Evolutionary conservation across 2,329 filamentous ascomycete genomes (phyloP).

Genomic region (Botrytis galanthina): DNA sequence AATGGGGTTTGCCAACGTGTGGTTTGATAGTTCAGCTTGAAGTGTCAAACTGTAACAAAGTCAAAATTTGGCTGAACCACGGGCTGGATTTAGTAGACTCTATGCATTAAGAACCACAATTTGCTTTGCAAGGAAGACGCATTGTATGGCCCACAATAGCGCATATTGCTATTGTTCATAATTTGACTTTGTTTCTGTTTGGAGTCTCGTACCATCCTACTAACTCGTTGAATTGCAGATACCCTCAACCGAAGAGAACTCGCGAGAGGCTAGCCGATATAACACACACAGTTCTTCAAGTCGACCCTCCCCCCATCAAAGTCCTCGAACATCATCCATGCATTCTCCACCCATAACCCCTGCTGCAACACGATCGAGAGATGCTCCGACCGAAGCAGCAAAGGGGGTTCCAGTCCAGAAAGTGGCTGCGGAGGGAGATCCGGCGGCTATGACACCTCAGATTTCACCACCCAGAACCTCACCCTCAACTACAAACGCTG

Average conservation of each 20-base stretch:
- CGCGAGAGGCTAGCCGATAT: slow-evolving; percentile 59
- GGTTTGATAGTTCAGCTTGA: slow-evolving; percentile 7
- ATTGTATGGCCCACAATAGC: slow-evolving; percentile 25
- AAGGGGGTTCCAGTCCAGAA: slow-evolving; percentile 40
- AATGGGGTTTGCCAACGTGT: not conserved
- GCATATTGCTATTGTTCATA: slow-evolving; percentile 20
- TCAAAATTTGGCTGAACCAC: slow-evolving; percentile 23
- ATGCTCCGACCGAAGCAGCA: slow-evolving; percentile 40
- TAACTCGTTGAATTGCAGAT: slow-evolving; percentile 45
- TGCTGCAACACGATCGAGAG: slow-evolving; percentile 66
- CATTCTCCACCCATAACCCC: slow-evolving; percentile 90
- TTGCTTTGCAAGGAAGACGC: slow-evolving; percentile 20
- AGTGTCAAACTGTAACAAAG: slow-evolving; percentile 11
- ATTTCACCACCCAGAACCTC: slow-evolving; percentile 58
- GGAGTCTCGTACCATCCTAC: slow-evolving; percentile 7
- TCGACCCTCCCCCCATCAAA: slow-evolving; percentile 64
- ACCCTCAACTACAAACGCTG: slow-evolving; percentile 39
- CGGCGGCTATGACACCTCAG: slow-evolving; percentile 65
- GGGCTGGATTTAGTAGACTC: slow-evolving; percentile 19
- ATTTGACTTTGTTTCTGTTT: slow-evolving; percentile 20
- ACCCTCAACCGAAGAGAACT: slow-evolving; percentile 56
- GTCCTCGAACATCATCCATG: slow-evolving; percentile 67
- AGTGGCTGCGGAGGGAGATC: slow-evolving; percentile 41
- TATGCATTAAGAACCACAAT: slow-evolving; percentile 25
- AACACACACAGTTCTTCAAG: slow-evolving; percentile 64